Base-by-base conservation (phyloP, 2,329 filamentous ascomycete genomes). In the Colletotrichum chrysophilum region DNA sequence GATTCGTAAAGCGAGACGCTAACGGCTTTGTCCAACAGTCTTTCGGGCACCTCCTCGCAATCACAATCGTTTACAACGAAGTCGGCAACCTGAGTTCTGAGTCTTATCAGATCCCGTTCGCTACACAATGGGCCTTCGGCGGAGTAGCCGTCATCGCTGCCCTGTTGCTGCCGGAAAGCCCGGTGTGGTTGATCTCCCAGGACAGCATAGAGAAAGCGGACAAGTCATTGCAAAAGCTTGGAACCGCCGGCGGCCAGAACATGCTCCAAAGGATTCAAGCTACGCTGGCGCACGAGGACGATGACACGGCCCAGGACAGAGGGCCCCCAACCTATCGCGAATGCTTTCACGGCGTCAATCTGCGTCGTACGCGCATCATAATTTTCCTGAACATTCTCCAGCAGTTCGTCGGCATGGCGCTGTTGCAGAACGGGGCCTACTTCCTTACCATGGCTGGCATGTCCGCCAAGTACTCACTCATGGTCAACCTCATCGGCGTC, bases 361-460 rank as follows among this genome's bases (percentile, higher is more conserved):
- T 70, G 12, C 71, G 71, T 14, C 71, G 58, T 9, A 68, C 66
- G 1, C 56, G 66, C 3, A 65, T 70, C 10, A 58, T 68, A 30
- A 38, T 74, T 5, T 69, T 60, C 13, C 65, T 70, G 2, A 64
- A 74, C 16, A 32, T 69, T 5, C 66, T 70, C 0, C 71, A 70
- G 48, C 43, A 67, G 14, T 70, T 74, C 36, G 60, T 70, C 7
- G 71, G 71, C 5, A 65, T 74, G 65, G 30, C 66, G 3, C 60
- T 74, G 26, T 9, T 74, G 26, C 26, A 38, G 8, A 69, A 74
- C 38, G 65, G 52, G 3, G 71, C 66, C 0, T 70, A 65, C 8
- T 74, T 74, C 66, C 66, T 74, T 65, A 65, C 61, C 43, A 64
- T 70, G 66, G 71, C 71, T 3, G 71, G 71, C 21, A 68, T 74